A percentile compares a stretch with the other conserved stretches of the same genome.
phyloP scores from a whole-genome alignment of 768 basidiomycete genomes.

The Russula griseocarnosa region DNA sequence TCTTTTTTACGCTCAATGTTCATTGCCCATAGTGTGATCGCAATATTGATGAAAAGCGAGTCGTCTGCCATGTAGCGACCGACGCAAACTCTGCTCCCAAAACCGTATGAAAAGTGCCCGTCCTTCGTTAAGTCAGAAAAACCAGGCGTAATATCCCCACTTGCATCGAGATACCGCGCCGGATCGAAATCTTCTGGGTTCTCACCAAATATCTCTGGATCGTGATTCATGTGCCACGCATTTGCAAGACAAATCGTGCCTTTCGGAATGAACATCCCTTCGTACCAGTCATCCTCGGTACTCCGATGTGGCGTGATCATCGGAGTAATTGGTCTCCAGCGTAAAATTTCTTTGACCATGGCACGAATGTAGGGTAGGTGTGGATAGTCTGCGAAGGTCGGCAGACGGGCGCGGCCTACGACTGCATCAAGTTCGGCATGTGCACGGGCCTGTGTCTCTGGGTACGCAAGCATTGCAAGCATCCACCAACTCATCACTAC shows the following conservation, averaged over 20 bases:
- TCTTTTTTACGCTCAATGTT: not conserved
- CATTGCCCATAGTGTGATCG: not conserved
- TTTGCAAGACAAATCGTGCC: not conserved
- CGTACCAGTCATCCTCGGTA: not conserved
- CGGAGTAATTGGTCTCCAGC: not conserved
- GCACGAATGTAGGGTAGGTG: constrained; percentile 1
- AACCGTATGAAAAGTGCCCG: not conserved
- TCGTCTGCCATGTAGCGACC: not conserved
- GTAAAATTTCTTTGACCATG: not conserved
- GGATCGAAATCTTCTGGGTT: not conserved
- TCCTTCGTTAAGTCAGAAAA: not conserved
- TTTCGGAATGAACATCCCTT: constrained; percentile 4
- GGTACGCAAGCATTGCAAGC: constrained; percentile 2
- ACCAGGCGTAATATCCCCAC: not conserved
- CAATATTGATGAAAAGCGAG: not conserved
- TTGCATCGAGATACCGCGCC: not conserved
- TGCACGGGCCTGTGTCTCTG: not conserved
- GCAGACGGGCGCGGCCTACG: not conserved
- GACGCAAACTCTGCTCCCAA: not conserved
- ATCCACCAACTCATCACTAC: no score
- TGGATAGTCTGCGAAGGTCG: not conserved
- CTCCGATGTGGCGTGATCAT: not conserved
- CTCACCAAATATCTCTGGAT: not conserved
- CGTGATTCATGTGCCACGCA: not conserved
- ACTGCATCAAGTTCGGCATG: not conserved